Evolutionary conservation across 1,284 basidiomycete species (phyloP).

Genomic region (Ganoderma meredithae): DNA sequence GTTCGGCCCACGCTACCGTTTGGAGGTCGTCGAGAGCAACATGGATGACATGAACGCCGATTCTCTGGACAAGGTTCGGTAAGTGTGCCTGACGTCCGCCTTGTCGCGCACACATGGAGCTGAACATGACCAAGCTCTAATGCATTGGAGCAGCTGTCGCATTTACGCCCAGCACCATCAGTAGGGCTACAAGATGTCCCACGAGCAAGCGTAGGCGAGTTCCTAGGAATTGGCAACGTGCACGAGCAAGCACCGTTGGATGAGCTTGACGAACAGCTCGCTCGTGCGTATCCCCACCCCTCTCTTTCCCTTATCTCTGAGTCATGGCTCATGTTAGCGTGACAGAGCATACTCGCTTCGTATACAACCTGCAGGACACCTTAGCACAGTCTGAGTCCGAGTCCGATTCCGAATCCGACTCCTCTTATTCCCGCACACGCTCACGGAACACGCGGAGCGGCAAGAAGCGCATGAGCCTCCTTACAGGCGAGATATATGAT

Average conservation of each 20-base stretch:
- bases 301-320: background rate
- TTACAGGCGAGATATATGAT: conserved; percentile 64
- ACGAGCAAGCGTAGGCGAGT: conserved; percentile 67
- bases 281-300: conserved; percentile 56
- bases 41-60: conserved; percentile 94
- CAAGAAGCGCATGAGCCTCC: conserved; percentile 70
- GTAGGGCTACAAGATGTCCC: conserved; percentile 90
- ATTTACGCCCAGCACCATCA: conserved; percentile 85
- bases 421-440: conserved; percentile 37
- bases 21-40: conserved; percentile 92
- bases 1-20: conserved; percentile 94
- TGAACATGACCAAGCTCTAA: conserved; percentile 29
- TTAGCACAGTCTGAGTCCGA: conserved; percentile 54
- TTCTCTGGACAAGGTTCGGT: conserved; percentile 86
- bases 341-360: conserved; percentile 67
- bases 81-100: conserved; percentile 36
- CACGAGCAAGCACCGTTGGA: conserved; percentile 50
- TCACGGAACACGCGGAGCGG: conserved; percentile 34
- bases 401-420: conserved; percentile 49
- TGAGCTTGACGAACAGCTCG: conserved; percentile 70
- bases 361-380: conserved; percentile 67
- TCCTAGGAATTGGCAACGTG: conserved; percentile 64
- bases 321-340: background rate
- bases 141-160: conserved; percentile 82
- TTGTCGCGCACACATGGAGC: conserved; percentile 10